Conservation (phyloP, 139 green algal species). For the Auxenochlorella pyrenoidosa region DNA sequence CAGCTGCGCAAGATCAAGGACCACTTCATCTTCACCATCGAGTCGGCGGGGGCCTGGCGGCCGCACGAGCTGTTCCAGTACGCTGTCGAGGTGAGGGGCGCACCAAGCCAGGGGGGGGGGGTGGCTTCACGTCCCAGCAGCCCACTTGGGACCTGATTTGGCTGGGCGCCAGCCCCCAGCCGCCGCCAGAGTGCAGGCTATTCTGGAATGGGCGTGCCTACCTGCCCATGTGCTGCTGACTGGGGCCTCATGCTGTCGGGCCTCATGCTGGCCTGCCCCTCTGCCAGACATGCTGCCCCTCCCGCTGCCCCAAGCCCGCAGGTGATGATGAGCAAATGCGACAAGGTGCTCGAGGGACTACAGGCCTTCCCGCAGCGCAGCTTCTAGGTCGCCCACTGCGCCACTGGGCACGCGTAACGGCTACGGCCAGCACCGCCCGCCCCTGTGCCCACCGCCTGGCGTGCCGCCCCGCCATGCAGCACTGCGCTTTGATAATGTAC, state of each 20-base stretch:
- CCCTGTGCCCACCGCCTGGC: neutral
- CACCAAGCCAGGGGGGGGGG: too few species aligned
- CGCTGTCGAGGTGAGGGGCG: conserved; percentile 62
- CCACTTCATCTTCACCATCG: conserved; percentile 99
- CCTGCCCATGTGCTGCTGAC: too few species aligned
- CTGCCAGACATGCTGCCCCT: neutral
- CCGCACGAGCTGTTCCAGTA: conserved; percentile 78
- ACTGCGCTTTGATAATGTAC: too few species aligned
- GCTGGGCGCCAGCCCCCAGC: too few species aligned
- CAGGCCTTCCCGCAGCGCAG: conserved; percentile 27
- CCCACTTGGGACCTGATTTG: too few species aligned
- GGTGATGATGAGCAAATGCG: conserved; percentile 80
- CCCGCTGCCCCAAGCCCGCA: neutral
- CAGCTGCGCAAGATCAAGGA: conserved; percentile 90
- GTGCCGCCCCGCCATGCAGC: too few species aligned
- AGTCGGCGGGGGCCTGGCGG: conserved; percentile 84
- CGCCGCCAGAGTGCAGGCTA: too few species aligned
- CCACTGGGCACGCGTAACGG: too few species aligned
- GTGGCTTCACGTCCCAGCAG: too few species aligned
- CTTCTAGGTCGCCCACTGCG: neutral
- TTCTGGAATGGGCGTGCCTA: too few species aligned
- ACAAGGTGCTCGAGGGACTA: conserved; percentile 73
- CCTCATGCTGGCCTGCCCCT: neutral
- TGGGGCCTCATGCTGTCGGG: too few species aligned
- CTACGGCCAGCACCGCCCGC: too few species aligned